These are phyloP conservation scores for Orbilia javanica DNA, from an alignment of 2,329 filamentous ascomycete genomes.

Conservation along the genomic window DNA sequence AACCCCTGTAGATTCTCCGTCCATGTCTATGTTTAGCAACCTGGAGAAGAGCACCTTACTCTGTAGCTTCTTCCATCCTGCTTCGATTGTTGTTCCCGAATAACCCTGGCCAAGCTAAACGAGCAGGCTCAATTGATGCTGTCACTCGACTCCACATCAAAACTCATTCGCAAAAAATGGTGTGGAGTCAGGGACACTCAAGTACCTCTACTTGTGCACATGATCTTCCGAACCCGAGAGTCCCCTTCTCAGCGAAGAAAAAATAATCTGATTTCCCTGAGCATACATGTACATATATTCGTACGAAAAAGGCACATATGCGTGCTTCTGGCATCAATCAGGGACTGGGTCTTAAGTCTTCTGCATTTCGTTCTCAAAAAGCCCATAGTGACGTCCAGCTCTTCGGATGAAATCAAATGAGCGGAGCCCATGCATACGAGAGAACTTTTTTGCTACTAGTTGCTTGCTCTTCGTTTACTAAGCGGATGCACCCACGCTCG, in stretches of 20 bases:
- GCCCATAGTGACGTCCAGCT: constrained; percentile 7
- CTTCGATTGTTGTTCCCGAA: constrained; percentile 58
- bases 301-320: constrained; percentile 36
- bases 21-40: constrained; percentile 57
- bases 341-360: constrained; percentile 11
- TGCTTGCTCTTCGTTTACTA: constrained; percentile 43
- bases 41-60: constrained; percentile 40
- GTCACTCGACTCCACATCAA: constrained; percentile 49
- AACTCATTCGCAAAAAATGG: constrained; percentile 27
- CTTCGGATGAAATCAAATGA: constrained; percentile 56
- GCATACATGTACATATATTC: constrained; percentile 21
- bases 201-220: constrained; percentile 51
- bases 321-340: constrained; percentile 29
- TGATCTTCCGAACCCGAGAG: constrained; percentile 30
- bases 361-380: constrained; percentile 1
- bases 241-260: background rate
- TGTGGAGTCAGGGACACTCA: constrained; percentile 48
- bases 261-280: constrained; percentile 23
- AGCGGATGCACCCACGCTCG: constrained; percentile 47
- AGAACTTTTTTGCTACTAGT: constrained; percentile 29
- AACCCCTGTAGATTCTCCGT: constrained; percentile 35
- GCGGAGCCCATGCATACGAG: constrained; percentile 58
- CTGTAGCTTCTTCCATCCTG: constrained; percentile 52
- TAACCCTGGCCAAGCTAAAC: constrained; percentile 45
- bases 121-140: constrained; percentile 52